Evolutionary conservation across 2,329 filamentous ascomycete genomes (phyloP).

Genomic region (Fusarium odoratissimum): DNA sequence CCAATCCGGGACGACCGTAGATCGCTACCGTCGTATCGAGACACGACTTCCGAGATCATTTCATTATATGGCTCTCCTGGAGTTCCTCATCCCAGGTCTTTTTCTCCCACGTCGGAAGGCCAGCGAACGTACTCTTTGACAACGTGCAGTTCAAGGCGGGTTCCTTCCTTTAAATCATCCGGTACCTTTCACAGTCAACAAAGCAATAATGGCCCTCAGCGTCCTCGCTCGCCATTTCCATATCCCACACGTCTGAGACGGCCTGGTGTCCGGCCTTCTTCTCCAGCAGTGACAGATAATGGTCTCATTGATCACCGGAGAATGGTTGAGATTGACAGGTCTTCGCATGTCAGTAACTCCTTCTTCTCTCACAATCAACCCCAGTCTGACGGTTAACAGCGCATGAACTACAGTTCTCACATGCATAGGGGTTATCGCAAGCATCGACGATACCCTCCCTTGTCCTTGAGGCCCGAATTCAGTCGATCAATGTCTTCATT

Average conservation of each 20-base stretch:
- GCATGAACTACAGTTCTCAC: slow-evolving; percentile 57
- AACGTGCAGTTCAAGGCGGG: slow-evolving; percentile 59
- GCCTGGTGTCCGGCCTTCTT: slow-evolving; percentile 62
- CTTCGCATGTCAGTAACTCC: slow-evolving; percentile 55
- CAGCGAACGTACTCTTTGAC: slow-evolving; percentile 67
- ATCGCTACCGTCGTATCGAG: slow-evolving; percentile 61
- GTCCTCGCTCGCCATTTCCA: slow-evolving; percentile 69
- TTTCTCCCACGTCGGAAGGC: slow-evolving; percentile 57
- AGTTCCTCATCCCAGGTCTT: slow-evolving; percentile 55
- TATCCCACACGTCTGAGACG: slow-evolving; percentile 69
- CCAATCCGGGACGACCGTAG: slow-evolving; percentile 55
- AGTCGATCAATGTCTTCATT: slow-evolving; percentile 57
- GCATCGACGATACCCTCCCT: slow-evolving; percentile 52
- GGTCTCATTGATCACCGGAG: slow-evolving; percentile 61
- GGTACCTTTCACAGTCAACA: slow-evolving; percentile 61
- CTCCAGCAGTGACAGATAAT: slow-evolving; percentile 61
- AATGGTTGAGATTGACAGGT: slow-evolving; percentile 62
- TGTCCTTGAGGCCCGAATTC: slow-evolving; percentile 54
- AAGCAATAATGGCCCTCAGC: slow-evolving; percentile 57
- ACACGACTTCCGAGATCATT: slow-evolving; percentile 65
- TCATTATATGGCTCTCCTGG: slow-evolving; percentile 67
- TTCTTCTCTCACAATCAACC: neutral
- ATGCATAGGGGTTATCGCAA: slow-evolving; percentile 52
- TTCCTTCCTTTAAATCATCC: slow-evolving; percentile 61
- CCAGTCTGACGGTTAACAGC: slow-evolving; percentile 49